phyloP scores from a whole-genome alignment of 75 land plant genomes.

The Gnetum montanum region DNA sequence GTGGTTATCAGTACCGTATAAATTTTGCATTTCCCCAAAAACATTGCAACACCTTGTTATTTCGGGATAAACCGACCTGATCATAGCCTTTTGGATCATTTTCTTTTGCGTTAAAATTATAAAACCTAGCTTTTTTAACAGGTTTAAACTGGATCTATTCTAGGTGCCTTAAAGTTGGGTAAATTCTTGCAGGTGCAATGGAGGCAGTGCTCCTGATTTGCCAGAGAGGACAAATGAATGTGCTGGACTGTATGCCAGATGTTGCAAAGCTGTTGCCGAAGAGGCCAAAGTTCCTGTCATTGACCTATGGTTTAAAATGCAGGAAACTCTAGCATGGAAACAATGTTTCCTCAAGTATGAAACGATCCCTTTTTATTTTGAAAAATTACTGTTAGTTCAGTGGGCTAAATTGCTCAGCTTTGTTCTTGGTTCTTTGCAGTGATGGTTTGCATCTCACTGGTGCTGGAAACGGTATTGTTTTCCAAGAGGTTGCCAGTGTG shows the following conservation, averaged over 20 bases:
- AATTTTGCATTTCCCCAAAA: neutral
- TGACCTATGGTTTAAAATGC: conserved; percentile 71
- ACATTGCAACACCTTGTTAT: neutral
- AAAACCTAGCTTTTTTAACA: no score
- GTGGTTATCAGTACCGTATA: no score
- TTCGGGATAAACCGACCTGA: conserved; percentile 18
- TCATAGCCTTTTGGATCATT: no score
- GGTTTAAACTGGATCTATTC: no score
- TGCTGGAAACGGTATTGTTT: conserved; percentile 17
- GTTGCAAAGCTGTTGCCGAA: conserved; percentile 32
- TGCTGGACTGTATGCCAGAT: conserved; percentile 49
- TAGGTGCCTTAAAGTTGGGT: no score
- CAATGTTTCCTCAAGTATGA: conserved; percentile 40
- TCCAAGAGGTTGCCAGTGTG: conserved; percentile 13
- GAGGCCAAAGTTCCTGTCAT: conserved; percentile 39
- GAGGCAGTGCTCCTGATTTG: conserved; percentile 18
- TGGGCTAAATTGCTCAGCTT: neutral
- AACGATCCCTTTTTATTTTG: neutral
- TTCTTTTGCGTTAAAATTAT: no score
- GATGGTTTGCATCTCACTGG: conserved; percentile 23
- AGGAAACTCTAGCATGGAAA: conserved; percentile 38
- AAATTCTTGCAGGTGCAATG: no score
- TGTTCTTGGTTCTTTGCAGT: conserved; percentile 5
- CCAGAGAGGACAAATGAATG: conserved; percentile 64
- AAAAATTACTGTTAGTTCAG: no score